Evolutionary conservation across 768 basidiomycete genomes (phyloP).

Genomic region (Boletus reticuloceps): DNA sequence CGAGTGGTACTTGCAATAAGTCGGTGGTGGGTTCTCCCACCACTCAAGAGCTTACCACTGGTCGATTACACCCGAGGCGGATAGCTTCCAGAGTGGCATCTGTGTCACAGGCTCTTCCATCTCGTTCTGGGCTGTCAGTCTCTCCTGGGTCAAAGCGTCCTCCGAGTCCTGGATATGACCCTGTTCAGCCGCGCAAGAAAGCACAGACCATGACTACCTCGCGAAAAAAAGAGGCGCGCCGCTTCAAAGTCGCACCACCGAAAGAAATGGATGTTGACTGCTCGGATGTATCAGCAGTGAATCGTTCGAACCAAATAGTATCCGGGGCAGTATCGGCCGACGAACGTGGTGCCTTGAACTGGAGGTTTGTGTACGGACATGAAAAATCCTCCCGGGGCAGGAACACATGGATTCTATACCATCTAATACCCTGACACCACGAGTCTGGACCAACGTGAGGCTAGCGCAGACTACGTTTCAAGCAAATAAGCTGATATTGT

Average conservation of each 20-base stretch:
- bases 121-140: not conserved
- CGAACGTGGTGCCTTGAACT: conserved; percentile 1
- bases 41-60: not conserved
- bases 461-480: not conserved
- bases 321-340: not conserved
- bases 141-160: conserved; percentile 15
- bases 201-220: not conserved
- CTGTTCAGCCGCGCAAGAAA: conserved; percentile 8
- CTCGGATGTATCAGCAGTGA: not conserved
- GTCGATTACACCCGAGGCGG: not conserved
- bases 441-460: conserved; percentile 31
- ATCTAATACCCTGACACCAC: conserved; percentile 9
- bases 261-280: not conserved
- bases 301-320: not conserved
- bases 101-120: not conserved
- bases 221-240: not conserved
- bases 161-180: conserved; percentile 7
- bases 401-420: not conserved
- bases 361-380: conserved; percentile 19
- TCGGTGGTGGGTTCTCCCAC: not conserved
- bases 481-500: not conserved
- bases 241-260: not conserved
- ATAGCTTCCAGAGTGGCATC: not conserved
- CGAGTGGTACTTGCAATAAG: not conserved
- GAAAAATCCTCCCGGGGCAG: not conserved